These are phyloP conservation scores for Ogataea salicorniae DNA, from an alignment of 805 yeast genomes.

Conservation along the genomic window DNA sequence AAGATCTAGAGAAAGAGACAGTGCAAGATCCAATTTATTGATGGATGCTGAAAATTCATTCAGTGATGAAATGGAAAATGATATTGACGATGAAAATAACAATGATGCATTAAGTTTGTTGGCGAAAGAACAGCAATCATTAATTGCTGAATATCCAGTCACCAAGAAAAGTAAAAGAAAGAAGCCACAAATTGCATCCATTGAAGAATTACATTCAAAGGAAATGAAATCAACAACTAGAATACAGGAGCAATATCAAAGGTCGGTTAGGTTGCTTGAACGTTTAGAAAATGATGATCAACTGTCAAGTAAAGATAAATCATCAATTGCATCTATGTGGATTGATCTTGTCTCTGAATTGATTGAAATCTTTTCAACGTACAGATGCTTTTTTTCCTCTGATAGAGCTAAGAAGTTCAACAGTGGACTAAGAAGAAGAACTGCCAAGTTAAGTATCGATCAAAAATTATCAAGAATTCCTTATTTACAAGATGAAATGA, in stretches of 20 bases:
- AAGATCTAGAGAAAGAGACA: conserved; percentile 29
- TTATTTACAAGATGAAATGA: conserved; percentile 55
- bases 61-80: conserved; percentile 12
- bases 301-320: conserved; percentile 33
- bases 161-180: conserved; percentile 18
- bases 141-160: conserved; percentile 29
- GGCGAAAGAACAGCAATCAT: conserved; percentile 20
- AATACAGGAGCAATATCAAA: conserved; percentile 40
- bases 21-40: conserved; percentile 23
- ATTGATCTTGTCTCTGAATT: conserved; percentile 76
- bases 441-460: conserved; percentile 60
- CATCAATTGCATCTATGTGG: conserved; percentile 71
- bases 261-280: conserved; percentile 45
- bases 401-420: conserved; percentile 67
- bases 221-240: conserved; percentile 29
- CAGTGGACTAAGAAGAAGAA: conserved; percentile 61
- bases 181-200: conserved; percentile 18
- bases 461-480: conserved; percentile 67
- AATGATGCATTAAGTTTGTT: conserved; percentile 12
- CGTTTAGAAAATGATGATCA: conserved; percentile 37
- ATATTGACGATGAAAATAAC: conserved; percentile 16
- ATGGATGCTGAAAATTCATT: conserved; percentile 12
- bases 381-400: conserved; percentile 70
- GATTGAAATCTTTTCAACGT: conserved; percentile 75
- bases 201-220: conserved; percentile 26